phyloP scores from a whole-genome alignment of 2,329 filamentous ascomycete genomes.

The Xylaria multiplex region DNA sequence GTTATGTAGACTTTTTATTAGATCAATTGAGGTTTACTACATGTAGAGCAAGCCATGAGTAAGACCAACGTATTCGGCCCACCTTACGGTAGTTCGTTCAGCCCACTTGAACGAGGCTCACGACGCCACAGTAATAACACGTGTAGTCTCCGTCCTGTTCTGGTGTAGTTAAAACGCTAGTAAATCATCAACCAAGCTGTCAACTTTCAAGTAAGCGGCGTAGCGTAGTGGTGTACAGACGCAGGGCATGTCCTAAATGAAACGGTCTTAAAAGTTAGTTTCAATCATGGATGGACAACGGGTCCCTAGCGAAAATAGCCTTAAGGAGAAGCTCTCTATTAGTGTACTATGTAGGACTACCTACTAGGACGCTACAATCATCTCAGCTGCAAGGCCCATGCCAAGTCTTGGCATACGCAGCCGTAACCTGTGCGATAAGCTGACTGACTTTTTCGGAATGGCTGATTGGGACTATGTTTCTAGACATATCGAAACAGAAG shows the following conservation, averaged over 20 bases:
- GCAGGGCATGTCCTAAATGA: constrained; percentile 17
- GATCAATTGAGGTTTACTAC: constrained; percentile 30
- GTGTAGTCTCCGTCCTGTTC: constrained; percentile 10
- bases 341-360: neutral
- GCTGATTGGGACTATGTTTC: constrained; percentile 19
- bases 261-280: constrained; percentile 25
- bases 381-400: constrained; percentile 17
- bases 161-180: neutral
- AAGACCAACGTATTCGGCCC: constrained; percentile 31
- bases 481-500: neutral
- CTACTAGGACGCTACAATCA: constrained; percentile 12
- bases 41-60: constrained; percentile 21
- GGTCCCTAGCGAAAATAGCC: constrained; percentile 18
- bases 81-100: constrained; percentile 24
- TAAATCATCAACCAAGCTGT: constrained; percentile 9
- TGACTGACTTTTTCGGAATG: constrained; percentile 13
- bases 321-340: constrained; percentile 24
- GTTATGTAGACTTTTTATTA: constrained; percentile 25
- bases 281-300: constrained; percentile 18
- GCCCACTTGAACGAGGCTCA: constrained; percentile 26
- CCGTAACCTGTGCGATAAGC: constrained; percentile 30
- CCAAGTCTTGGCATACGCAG: constrained; percentile 32
- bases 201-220: constrained; percentile 17
- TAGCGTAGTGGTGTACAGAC: neutral
- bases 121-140: constrained; percentile 19